Conservation (phyloP, 2,329 filamentous ascomycete genomes). For the Trichoderma breve region DNA sequence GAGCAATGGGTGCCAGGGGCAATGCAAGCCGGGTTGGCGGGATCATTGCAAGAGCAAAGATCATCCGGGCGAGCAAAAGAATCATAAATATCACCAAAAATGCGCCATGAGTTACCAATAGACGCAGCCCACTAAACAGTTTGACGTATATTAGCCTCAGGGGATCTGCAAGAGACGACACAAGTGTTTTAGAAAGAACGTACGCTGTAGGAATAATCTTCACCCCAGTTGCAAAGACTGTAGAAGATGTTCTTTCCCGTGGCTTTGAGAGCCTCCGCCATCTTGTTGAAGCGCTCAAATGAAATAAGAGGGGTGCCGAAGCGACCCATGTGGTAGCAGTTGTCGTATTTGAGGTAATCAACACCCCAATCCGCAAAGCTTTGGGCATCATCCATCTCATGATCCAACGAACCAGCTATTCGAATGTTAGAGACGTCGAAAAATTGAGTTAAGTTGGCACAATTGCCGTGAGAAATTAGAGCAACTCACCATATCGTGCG, state of each 20-base stretch:
- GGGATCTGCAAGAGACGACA: background rate
- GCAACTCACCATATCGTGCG: constrained; percentile 30
- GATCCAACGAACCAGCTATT: constrained; percentile 45
- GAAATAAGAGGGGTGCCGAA: constrained; percentile 18
- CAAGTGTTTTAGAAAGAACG: background rate
- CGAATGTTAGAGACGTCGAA: constrained; percentile 25
- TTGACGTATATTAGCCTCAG: background rate
- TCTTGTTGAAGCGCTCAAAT: constrained; percentile 22
- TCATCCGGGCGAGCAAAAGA: constrained; percentile 28
- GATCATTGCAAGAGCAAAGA: constrained; percentile 16
- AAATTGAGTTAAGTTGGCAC: background rate
- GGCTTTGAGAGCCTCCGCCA: constrained; percentile 35
- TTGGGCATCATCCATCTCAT: constrained; percentile 52
- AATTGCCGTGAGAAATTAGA: background rate
- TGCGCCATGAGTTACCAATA: constrained; percentile 34
- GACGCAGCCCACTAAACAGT: constrained; percentile 9
- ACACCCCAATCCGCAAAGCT: constrained; percentile 53
- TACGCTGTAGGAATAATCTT: constrained; percentile 15
- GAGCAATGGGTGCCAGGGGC: constrained; percentile 18
- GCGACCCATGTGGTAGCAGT: constrained; percentile 34
- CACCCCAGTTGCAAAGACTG: constrained; percentile 38
- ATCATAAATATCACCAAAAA: constrained; percentile 37
- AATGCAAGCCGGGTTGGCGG: constrained; percentile 17
- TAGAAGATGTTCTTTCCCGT: constrained; percentile 34
- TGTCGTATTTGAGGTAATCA: constrained; percentile 54